phyloP scores from a whole-genome alignment of 805 yeast genomes.

The Danielia oregonensis region DNA sequence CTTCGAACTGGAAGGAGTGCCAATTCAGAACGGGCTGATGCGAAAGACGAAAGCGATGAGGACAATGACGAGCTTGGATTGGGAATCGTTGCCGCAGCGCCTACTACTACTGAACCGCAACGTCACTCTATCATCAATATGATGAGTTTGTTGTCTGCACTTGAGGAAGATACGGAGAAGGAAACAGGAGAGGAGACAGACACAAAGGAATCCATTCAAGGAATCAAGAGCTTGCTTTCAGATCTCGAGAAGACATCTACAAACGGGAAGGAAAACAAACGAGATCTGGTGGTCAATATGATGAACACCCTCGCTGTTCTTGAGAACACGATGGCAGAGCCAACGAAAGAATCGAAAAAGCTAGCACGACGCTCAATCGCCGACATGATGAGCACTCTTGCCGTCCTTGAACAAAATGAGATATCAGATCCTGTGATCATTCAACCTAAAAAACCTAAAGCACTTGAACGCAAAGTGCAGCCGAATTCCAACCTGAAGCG shows the following conservation, averaged over 20 bases:
- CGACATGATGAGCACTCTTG: constrained; percentile 27
- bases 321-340: constrained; percentile 3
- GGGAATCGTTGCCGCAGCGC: constrained; percentile 3
- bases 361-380: constrained; percentile 21
- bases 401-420: constrained; percentile 1
- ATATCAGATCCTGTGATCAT: not conserved
- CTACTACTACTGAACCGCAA: not conserved
- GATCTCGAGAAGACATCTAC: not conserved
- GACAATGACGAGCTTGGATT: constrained; percentile 5
- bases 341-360: constrained; percentile 3
- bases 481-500: constrained; percentile 2
- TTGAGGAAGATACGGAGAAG: constrained; percentile 1
- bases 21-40: not conserved
- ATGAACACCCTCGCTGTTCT: constrained; percentile 14
- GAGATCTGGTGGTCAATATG: constrained; percentile 12
- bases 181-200: not conserved
- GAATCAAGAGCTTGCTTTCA: not conserved
- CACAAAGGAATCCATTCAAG: not conserved
- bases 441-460: not conserved
- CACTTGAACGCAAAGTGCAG: constrained; percentile 1
- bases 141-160: constrained; percentile 3
- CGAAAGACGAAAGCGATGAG: not conserved
- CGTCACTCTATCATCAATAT: constrained; percentile 4
- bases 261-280: not conserved
- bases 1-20: not conserved